phyloP scores from a whole-genome alignment of 2,329 filamentous ascomycete species.

The Dryadomyces quercus-mongolicae region DNA sequence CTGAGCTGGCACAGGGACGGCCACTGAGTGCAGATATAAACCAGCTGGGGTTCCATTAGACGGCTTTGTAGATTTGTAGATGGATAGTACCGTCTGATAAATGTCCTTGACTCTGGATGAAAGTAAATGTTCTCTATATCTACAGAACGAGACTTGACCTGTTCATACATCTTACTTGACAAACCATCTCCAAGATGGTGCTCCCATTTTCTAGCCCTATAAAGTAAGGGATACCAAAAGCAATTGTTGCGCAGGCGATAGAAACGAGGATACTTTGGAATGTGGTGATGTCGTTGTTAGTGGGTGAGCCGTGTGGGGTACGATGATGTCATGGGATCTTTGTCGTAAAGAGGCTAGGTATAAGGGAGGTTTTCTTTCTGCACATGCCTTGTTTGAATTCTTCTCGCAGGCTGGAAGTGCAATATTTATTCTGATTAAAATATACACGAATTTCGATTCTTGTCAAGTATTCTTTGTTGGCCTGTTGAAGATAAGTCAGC shows the following conservation, averaged over 20 bases:
- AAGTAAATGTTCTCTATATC: too few relatives aligned
- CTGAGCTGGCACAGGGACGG: slow-evolving; percentile 54
- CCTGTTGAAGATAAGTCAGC: not conserved
- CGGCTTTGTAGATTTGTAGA: not conserved
- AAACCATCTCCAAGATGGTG: too few relatives aligned
- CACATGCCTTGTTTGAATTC: not conserved
- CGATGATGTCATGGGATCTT: not conserved
- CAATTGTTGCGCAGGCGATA: too few relatives aligned
- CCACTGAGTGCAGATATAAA: slow-evolving; percentile 47
- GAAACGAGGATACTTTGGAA: too few relatives aligned
- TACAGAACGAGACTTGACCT: too few relatives aligned
- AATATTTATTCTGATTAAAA: not conserved
- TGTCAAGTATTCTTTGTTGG: not conserved
- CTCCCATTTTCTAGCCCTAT: too few relatives aligned
- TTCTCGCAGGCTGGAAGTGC: not conserved
- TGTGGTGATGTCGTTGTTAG: too few relatives aligned
- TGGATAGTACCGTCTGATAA: too few relatives aligned
- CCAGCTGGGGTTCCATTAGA: slow-evolving; percentile 23
- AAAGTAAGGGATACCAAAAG: too few relatives aligned
- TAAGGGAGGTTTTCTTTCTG: not conserved
- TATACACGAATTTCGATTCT: not conserved
- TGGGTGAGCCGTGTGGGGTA: not conserved
- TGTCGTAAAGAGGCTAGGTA: not conserved
- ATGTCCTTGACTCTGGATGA: too few relatives aligned
- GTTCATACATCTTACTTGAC: too few relatives aligned